Percentiles rank a stretch among this genome's conserved stretches.
phyloP scores from a whole-genome alignment of 331 rosid genomes.

The Phaseolus coccineus region DNA sequence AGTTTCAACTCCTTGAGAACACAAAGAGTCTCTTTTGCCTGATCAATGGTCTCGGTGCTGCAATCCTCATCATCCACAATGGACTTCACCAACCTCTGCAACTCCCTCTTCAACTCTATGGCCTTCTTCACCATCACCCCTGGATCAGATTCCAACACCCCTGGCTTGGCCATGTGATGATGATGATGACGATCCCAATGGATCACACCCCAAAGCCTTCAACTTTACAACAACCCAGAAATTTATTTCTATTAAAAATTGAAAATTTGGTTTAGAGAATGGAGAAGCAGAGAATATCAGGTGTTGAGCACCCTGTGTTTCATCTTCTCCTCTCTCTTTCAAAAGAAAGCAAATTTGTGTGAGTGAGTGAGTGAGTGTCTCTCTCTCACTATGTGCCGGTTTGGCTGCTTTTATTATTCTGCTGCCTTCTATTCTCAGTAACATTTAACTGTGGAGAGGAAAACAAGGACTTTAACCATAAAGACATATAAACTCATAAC shows the following conservation, averaged over 20 bases:
- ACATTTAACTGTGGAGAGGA: constrained; percentile 34
- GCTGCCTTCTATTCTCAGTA: constrained; percentile 29
- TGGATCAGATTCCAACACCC: constrained; percentile 71
- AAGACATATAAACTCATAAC: constrained; percentile 33
- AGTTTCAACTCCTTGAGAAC: constrained; percentile 72
- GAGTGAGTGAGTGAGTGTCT: no score
- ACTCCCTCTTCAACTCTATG: constrained; percentile 78
- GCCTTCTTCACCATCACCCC: constrained; percentile 56
- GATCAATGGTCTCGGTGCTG: constrained; percentile 67
- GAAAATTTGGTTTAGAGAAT: constrained; percentile 42
- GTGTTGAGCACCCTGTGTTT: constrained; percentile 36
- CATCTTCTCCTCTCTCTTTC: constrained; percentile 35
- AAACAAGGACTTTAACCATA: constrained; percentile 38
- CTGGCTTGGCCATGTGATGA: constrained; percentile 75
- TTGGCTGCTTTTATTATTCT: constrained; percentile 35
- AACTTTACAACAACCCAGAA: constrained; percentile 23
- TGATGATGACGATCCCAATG: constrained; percentile 11
- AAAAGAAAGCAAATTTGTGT: background rate
- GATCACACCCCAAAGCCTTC: constrained; percentile 18
- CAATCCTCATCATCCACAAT: constrained; percentile 77
- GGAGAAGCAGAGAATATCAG: constrained; percentile 51
- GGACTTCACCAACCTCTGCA: constrained; percentile 66
- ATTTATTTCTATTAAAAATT: background rate
- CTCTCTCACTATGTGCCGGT: constrained; percentile 4
- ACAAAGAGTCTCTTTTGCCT: constrained; percentile 64